Evolutionary conservation across 352 stramenopile genomes (phyloP), one percentile per base, ranked within the genome.

Genomic region (Phytophthora sp.): DNA sequence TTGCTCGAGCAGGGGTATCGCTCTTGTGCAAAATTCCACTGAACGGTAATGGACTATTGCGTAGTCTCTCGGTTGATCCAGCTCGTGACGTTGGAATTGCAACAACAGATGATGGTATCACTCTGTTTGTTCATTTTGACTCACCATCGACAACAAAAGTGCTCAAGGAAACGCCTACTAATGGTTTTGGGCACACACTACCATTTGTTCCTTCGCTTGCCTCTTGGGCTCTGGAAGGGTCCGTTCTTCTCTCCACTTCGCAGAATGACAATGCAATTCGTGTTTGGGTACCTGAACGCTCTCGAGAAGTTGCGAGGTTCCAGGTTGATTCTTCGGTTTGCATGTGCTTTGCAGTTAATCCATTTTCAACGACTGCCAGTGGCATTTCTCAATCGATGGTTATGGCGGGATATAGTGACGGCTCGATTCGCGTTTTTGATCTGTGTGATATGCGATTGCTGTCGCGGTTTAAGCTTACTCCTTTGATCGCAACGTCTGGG

Each of bases 371-470:
- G 8, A 51, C 45, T n/a, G 17, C 34, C 8, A 52, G 57, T 21
- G 30, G 46, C 12, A 24, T 52, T 30, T 18, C 38, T 9, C 54
- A 62, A 17, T 70, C 74, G 2, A 58, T 76, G 20, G 34, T 85
- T 4, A 56, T 88, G 50, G 74, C 70, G 27, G 77, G 68, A 9
- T 89, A 86, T 24, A 62, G 67, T 13, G 77, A 92, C 49, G 67
- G 74, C 9, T 76, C 65, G 4, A 17, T 92, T 10, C 73, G 83
- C 0, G 41, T 89, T 1, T 82, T 90, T 45, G 65, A 92, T 64
- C 31, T 92, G 11, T 52, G 46, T 6, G 54, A 73, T 12, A 81
- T 86, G 54, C 59, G 39, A 2, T 35, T 88, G 7, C 18, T 89
- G 4, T 69, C 69, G 0, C 69, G 81, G 8, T 87, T 72, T 24